Conservation (phyloP, 306 rosid genomes). For the Urtica urens region DNA sequence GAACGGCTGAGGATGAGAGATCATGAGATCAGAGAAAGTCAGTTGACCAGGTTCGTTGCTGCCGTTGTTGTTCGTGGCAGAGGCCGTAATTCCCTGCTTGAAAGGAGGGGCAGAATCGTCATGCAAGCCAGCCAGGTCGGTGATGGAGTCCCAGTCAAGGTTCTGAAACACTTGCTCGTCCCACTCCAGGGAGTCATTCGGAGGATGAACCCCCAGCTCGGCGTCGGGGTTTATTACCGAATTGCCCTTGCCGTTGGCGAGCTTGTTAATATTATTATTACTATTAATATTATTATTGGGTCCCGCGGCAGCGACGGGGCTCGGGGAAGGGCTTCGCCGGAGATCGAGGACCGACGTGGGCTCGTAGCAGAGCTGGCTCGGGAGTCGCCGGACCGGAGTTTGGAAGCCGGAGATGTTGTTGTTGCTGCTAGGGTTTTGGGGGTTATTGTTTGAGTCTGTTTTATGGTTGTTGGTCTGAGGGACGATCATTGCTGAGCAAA, state of each 20-base stretch:
- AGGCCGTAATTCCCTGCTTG: background rate
- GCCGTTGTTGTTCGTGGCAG: slow-evolving; percentile 1
- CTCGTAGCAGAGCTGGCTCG: slow-evolving; percentile 42
- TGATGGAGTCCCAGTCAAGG: slow-evolving; percentile 75
- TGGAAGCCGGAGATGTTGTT: slow-evolving; percentile 10
- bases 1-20: slow-evolving; percentile 30
- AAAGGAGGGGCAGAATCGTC: slow-evolving; percentile 40
- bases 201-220: slow-evolving; percentile 20
- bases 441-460: too few relatives aligned
- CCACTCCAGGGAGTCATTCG: slow-evolving; percentile 35
- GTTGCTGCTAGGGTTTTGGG: background rate
- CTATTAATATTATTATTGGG: too few relatives aligned
- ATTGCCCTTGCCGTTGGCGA: slow-evolving; percentile 5
- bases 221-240: background rate
- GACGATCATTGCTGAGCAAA: slow-evolving; percentile 55
- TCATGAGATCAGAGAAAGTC: slow-evolving; percentile 26
- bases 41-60: slow-evolving; percentile 18
- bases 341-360: slow-evolving; percentile 80
- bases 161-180: slow-evolving; percentile 56
- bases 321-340: slow-evolving; percentile 68
- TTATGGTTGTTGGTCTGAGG: slow-evolving; percentile 31
- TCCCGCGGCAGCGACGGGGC: slow-evolving; percentile 19
- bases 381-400: slow-evolving; percentile 12
- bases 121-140: slow-evolving; percentile 56
- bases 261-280: too few relatives aligned